Conservation (phyloP, 2,329 filamentous ascomycete genomes). For the Neonectria hederae region DNA sequence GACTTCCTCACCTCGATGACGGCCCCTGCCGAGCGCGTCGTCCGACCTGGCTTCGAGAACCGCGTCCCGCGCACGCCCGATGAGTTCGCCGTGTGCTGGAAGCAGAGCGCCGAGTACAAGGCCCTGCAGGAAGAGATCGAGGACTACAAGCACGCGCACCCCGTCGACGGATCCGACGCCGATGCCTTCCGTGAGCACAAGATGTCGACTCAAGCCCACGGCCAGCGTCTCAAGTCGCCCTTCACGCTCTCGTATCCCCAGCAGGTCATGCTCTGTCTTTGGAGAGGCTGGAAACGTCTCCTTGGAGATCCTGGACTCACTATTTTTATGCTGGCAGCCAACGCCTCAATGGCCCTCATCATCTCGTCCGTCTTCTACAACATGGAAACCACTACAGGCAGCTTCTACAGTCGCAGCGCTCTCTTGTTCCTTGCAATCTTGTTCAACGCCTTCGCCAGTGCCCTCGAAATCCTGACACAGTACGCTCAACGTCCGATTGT, state of each 20-base stretch:
- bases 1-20: conserved; percentile 25
- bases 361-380: conserved; percentile 21
- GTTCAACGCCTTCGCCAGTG: conserved; percentile 58
- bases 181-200: conserved; percentile 23
- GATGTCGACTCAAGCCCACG: conserved; percentile 3
- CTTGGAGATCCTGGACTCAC: conserved; percentile 12
- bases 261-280: conserved; percentile 18
- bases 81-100: conserved; percentile 20
- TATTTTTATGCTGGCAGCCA: conserved; percentile 15
- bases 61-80: conserved; percentile 19
- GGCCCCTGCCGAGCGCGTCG: conserved; percentile 12
- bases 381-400: not conserved
- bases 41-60: conserved; percentile 13
- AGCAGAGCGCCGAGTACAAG: conserved; percentile 15
- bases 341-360: conserved; percentile 6
- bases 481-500: conserved; percentile 51
- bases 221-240: conserved; percentile 20
- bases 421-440: conserved; percentile 64
- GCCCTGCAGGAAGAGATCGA: conserved; percentile 14
- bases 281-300: conserved; percentile 18
- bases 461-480: conserved; percentile 50
- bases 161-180: conserved; percentile 13
- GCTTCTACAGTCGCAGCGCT: conserved; percentile 48
- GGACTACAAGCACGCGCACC: conserved; percentile 15
- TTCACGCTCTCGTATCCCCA: conserved; percentile 19